These are phyloP conservation scores for Lentinula guzmanii DNA, from an alignment of 768 basidiomycete genomes.

Conservation along the genomic window DNA sequence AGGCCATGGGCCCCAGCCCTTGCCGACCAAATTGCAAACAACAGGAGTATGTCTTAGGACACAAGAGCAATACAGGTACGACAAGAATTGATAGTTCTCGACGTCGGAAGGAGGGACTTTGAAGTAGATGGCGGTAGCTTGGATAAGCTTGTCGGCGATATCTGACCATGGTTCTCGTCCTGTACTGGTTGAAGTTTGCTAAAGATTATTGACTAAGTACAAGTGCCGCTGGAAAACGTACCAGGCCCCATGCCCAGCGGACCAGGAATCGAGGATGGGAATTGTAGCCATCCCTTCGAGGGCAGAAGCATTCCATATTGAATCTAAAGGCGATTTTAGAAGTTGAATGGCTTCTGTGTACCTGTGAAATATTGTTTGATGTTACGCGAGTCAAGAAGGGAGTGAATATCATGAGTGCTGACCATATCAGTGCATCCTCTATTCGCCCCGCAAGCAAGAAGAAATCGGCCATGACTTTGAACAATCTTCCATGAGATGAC, in stretches of 20 bases:
- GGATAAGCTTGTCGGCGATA: slow-evolving; percentile 64
- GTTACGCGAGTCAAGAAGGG: not conserved
- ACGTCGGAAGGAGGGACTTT: slow-evolving; percentile 49
- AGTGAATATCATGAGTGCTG: slow-evolving; percentile 13
- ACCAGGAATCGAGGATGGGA: slow-evolving; percentile 80
- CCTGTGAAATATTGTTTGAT: slow-evolving; percentile 32
- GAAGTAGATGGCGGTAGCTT: slow-evolving; percentile 60
- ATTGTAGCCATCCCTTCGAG: slow-evolving; percentile 83
- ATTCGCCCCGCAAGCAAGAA: slow-evolving; percentile 86
- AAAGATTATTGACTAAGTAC: slow-evolving; percentile 7
- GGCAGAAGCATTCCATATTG: slow-evolving; percentile 84
- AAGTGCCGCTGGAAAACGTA: slow-evolving; percentile 31
- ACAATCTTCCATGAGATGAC: slow-evolving; percentile 79
- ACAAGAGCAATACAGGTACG: slow-evolving; percentile 60
- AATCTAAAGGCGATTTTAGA: slow-evolving; percentile 71
- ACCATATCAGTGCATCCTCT: slow-evolving; percentile 81
- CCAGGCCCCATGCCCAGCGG: slow-evolving; percentile 65
- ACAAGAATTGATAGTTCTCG: slow-evolving; percentile 54
- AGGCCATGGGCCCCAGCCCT: slow-evolving; percentile 82
- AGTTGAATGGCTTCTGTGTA: slow-evolving; percentile 80
- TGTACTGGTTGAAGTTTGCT: slow-evolving; percentile 52
- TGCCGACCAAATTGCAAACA: slow-evolving; percentile 79
- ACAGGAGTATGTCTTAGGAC: slow-evolving; percentile 68
- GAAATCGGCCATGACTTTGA: slow-evolving; percentile 85
- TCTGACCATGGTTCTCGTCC: slow-evolving; percentile 72